Conservation (phyloP, 495 filamentous ascomycete species). For the Astrothelium macrocarpum region DNA sequence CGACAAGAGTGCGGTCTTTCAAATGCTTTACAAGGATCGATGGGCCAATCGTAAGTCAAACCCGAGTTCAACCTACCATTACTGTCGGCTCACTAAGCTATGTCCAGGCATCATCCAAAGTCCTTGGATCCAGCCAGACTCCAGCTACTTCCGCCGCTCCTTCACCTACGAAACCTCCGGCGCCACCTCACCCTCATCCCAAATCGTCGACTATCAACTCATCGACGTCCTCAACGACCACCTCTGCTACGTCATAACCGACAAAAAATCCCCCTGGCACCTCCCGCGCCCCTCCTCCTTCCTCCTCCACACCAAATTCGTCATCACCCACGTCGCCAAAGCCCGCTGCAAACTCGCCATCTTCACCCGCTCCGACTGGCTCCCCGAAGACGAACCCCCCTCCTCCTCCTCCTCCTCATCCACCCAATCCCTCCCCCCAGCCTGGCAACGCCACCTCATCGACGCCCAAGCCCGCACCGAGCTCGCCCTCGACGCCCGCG, state of each 20-base stretch:
- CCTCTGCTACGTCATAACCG: constrained; percentile 87
- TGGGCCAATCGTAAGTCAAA: constrained; percentile 55
- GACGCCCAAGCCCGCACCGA: constrained; percentile 72
- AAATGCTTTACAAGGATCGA: constrained; percentile 78
- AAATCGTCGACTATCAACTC: constrained; percentile 59
- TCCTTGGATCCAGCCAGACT: constrained; percentile 65
- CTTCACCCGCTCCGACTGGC: constrained; percentile 81
- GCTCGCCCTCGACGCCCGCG: constrained; percentile 70
- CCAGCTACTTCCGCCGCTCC: constrained; percentile 59
- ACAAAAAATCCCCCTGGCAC: constrained; percentile 84
- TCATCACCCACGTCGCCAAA: constrained; percentile 87
- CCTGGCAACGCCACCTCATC: constrained; percentile 42
- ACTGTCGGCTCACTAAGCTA: neutral
- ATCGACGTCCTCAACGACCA: constrained; percentile 92
- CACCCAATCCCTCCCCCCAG: neutral
- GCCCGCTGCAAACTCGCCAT: constrained; percentile 85
- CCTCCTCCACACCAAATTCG: constrained; percentile 77
- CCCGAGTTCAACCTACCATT: neutral
- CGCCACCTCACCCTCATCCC: neutral
- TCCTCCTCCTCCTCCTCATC: too few relatives aligned
- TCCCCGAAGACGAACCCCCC: too few relatives aligned
- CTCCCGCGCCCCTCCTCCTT: constrained; percentile 72
- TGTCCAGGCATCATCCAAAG: constrained; percentile 60
- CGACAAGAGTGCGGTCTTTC: constrained; percentile 89
- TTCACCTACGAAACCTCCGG: constrained; percentile 62